Evolutionary conservation across 2,329 filamentous ascomycete genomes (phyloP).

Genomic region (Cytospora leucostoma): DNA sequence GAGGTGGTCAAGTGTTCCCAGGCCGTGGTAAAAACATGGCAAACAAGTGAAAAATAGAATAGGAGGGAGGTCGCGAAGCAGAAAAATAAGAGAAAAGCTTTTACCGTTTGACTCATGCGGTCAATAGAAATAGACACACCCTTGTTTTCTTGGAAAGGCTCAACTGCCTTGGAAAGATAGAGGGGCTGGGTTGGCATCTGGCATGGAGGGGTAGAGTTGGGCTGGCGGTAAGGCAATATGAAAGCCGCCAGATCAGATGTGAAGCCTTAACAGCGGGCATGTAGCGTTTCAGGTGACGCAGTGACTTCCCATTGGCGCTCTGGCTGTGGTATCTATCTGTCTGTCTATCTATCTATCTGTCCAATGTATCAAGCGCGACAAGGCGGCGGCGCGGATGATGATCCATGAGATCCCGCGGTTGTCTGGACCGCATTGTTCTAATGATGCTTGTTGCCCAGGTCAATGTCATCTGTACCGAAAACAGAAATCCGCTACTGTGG

Average conservation of each 20-base stretch:
- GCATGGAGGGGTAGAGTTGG: conserved; percentile 25
- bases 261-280: conserved; percentile 13
- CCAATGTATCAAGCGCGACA: not conserved
- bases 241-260: conserved; percentile 15
- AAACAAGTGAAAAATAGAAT: not conserved
- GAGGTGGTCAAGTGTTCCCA: not conserved
- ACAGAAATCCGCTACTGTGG: too few relatives aligned
- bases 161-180: conserved; percentile 16
- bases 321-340: not conserved
- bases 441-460: not conserved
- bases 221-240: conserved; percentile 25
- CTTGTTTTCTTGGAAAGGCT: conserved; percentile 5
- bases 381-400: not conserved
- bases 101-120: conserved; percentile 22
- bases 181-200: conserved; percentile 16
- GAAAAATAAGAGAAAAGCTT: conserved; percentile 8
- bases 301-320: not conserved
- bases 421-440: not conserved
- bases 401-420: not conserved
- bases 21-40: conserved; percentile 1
- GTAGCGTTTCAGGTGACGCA: conserved; percentile 21
- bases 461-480: too few relatives aligned
- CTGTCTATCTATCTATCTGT: too few relatives aligned
- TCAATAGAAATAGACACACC: conserved; percentile 12
- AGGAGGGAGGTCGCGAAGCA: too few relatives aligned